Conservation (phyloP, 257 asterid species). For the Solanum bukasovii region DNA sequence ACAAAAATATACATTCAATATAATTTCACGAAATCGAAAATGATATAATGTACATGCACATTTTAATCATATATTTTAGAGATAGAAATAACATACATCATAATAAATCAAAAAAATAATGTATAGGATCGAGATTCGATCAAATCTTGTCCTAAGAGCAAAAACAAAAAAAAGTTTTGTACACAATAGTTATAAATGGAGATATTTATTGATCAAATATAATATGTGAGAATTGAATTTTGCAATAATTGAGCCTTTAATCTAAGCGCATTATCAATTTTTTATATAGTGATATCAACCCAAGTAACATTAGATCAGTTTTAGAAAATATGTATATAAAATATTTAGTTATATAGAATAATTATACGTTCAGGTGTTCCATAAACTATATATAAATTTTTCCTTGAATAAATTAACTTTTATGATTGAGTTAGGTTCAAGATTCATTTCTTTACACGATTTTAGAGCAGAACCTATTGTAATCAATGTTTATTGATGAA, state of each 20-base stretch:
- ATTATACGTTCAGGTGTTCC: not conserved
- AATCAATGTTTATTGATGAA: not conserved
- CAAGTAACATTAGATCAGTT: no score
- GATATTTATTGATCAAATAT: not conserved
- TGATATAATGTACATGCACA: not conserved
- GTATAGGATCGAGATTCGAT: not conserved
- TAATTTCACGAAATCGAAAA: no score
- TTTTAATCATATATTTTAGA: no score
- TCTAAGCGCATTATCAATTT: not conserved
- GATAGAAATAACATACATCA: no score
- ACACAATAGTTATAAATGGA: no score
- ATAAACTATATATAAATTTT: no score
- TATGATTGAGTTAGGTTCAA: not conserved
- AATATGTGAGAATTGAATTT: not conserved
- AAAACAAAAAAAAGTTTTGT: not conserved
- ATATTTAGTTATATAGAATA: not conserved
- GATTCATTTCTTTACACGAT: not conserved
- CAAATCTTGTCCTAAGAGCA: not conserved
- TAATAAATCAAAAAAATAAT: no score
- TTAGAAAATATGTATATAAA: not conserved
- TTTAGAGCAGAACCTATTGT: accelerated
- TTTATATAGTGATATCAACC: not conserved
- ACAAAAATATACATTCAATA: no score
- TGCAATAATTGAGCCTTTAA: not conserved
- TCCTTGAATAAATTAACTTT: accelerated